Evolutionary conservation across 2,329 filamentous ascomycete species (phyloP).

Genomic region (Clathrospora elynae): DNA sequence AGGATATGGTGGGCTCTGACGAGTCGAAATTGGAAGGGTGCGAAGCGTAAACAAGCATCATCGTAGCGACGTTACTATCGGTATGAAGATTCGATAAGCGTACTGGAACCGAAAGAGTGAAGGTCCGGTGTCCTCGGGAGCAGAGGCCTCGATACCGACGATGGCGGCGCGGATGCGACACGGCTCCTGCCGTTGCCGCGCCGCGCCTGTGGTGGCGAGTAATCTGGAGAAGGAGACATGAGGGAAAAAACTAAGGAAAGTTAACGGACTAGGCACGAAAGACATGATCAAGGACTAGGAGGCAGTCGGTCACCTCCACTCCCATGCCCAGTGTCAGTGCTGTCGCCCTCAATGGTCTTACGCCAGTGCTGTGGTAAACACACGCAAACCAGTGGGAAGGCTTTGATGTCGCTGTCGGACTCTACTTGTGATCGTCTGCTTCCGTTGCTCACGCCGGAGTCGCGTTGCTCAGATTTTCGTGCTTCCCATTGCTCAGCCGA

Average conservation of each 20-base stretch:
- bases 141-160: constrained; percentile 23
- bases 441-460: constrained; percentile 90
- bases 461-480: constrained; percentile 75
- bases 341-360: constrained; percentile 92
- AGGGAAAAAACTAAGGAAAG: constrained; percentile 31
- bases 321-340: constrained; percentile 37
- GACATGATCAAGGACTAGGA: constrained; percentile 35
- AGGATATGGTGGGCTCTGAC: too few species aligned
- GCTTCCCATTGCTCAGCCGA: constrained; percentile 88
- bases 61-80: constrained; percentile 43
- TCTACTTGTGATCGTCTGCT: constrained; percentile 52
- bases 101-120: constrained; percentile 39
- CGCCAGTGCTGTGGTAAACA: constrained; percentile 95
- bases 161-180: constrained; percentile 13
- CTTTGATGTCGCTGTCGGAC: constrained; percentile 82
- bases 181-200: constrained; percentile 6
- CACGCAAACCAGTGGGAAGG: constrained; percentile 95
- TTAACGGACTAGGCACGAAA: constrained; percentile 30
- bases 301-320: constrained; percentile 43
- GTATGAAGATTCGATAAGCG: constrained; percentile 33
- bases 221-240: constrained; percentile 22
- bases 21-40: constrained; percentile 30
- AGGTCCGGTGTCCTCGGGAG: constrained; percentile 23
- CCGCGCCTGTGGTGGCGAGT: constrained; percentile 12
- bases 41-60: constrained; percentile 35